phyloP scores from a whole-genome alignment of 2,329 filamentous ascomycete genomes.

The Exophiala alcalophila region DNA sequence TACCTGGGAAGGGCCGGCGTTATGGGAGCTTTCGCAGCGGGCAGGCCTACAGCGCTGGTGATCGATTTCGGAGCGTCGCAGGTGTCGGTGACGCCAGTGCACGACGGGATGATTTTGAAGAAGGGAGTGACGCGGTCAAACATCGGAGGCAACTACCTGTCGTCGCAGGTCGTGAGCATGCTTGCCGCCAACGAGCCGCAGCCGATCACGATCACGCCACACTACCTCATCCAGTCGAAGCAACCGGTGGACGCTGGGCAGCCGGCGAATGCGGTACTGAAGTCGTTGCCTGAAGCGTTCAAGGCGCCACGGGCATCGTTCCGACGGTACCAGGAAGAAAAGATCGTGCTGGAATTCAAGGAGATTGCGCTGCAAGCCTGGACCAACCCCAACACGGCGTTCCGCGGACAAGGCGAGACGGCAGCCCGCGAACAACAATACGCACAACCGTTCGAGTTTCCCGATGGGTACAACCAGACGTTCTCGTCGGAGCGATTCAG shows the following conservation, averaged over 20 bases:
- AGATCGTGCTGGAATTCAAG: constrained; percentile 92
- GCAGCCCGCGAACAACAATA: constrained; percentile 75
- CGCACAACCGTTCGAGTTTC: constrained; percentile 85
- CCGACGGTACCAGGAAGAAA: constrained; percentile 82
- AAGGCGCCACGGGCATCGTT: constrained; percentile 65
- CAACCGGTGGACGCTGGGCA: constrained; percentile 81
- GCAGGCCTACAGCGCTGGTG: constrained; percentile 89
- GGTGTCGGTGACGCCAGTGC: constrained; percentile 83
- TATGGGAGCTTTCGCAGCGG: constrained; percentile 83
- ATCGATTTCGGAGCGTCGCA: constrained; percentile 87
- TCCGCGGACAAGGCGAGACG: constrained; percentile 28
- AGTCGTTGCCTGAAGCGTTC: constrained; percentile 64
- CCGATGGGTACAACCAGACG: constrained; percentile 92
- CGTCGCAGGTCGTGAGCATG: constrained; percentile 77
- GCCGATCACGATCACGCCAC: constrained; percentile 74
- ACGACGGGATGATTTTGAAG: constrained; percentile 92
- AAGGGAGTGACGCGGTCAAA: constrained; percentile 83
- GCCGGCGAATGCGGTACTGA: constrained; percentile 69
- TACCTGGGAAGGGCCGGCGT: constrained; percentile 89
- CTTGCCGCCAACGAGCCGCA: constrained; percentile 65
- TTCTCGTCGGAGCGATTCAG: constrained; percentile 86
- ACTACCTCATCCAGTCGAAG: constrained; percentile 86
- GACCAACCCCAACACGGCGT: constrained; percentile 48
- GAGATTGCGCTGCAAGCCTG: constrained; percentile 95
- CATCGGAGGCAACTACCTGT: constrained; percentile 85